A percentile compares a stretch with the other conserved stretches of the same genome.
Conservation (phyloP, 768 basidiomycete species). For the Clathrus columnatus region DNA sequence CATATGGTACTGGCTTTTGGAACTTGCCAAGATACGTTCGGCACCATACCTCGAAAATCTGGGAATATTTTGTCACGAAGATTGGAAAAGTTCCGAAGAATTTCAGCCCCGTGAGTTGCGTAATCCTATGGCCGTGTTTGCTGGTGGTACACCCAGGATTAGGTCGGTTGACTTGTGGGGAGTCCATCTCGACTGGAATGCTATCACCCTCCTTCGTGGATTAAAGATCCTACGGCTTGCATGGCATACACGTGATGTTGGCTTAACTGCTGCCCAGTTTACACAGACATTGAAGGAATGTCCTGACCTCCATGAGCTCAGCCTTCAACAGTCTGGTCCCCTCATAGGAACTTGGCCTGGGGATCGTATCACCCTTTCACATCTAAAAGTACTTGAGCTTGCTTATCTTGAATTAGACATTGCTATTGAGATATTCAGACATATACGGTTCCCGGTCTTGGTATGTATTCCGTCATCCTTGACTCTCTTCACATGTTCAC, state of each 20-base stretch:
- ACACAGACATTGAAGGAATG: background rate
- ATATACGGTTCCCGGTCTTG: constrained; percentile 4
- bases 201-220: background rate
- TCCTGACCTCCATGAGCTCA: background rate
- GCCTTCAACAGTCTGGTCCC: background rate
- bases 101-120: background rate
- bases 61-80: constrained; percentile 3
- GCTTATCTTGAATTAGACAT: background rate
- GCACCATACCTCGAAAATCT: constrained; percentile 1
- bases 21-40: background rate
- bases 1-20: background rate
- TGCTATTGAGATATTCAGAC: background rate
- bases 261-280: background rate
- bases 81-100: background rate
- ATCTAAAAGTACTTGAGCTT: background rate
- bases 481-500: no score
- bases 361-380: background rate
- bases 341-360: background rate
- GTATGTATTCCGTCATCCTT: background rate
- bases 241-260: constrained; percentile 3
- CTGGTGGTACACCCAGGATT: background rate
- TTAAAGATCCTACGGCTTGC: background rate
- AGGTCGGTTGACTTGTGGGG: constrained; percentile 1
- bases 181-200: constrained; percentile 6
- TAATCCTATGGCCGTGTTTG: background rate